Base-by-base conservation (phyloP, 805 yeast genomes). In the Maudiozyma turicensis region DNA sequence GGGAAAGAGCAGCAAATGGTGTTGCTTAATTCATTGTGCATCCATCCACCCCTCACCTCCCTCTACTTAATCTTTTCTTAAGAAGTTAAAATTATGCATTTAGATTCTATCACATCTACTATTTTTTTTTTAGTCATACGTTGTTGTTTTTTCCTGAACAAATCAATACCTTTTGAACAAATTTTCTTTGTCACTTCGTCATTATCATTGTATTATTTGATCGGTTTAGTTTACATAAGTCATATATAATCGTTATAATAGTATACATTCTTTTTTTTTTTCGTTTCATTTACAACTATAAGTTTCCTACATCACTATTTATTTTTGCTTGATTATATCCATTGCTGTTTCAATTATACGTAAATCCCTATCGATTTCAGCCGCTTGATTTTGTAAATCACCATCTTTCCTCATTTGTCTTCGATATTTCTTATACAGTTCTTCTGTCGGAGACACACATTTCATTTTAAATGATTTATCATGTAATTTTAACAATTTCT, bases 291-390 rank as follows among this genome's bases (percentile, higher is more conserved):
- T 8, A 13, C 5, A 35, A 9, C 14, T 5, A 35, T 11, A n/a
- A 5, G 15, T 35, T 35, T n/a, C 38, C 20, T n/a, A 7, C n/a
- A 34, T 6, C 8, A 13, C n/a, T 37, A 45, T 54, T 43, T 58
- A 54, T 45, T 61, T 60, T 46, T 65, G 69, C 20, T 61, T 56
- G 3, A 75, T 61, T 15, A 72, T 55, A 46, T 63, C 59, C 46
- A 74, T 55, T 0, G 88, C 74, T 40, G 70, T 66, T 59, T 88
- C 96, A 42, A 88, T 63, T 1, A 86, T 79, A 44, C 95, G 66
- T 15, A 89, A 65, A 46, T 82, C 81, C 54, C 83, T 84, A 63
- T 88, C 95, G 2, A 86, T 58, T 13, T 74, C 52, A 60, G 88
- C 96, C 0, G 87, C 80, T 55, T 78, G 72, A 41, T 71, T 69